Base-by-base conservation (phyloP, 2,329 filamentous ascomycete species). In the Cordyceps fumosorosea region DNA sequence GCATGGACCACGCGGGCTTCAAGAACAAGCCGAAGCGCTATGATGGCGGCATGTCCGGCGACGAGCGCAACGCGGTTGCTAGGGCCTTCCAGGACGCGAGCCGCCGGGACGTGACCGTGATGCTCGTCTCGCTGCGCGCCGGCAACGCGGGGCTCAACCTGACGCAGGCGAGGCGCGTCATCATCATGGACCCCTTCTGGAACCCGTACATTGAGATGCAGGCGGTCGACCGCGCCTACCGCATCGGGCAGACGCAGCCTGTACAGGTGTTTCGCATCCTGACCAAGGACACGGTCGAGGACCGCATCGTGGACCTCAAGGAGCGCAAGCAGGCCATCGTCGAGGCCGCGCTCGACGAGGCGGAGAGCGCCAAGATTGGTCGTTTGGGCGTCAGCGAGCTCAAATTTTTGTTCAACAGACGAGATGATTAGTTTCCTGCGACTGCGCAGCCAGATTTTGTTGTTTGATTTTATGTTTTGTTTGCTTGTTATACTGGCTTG, bases 121-220 rank as follows among this genome's bases (percentile, higher is more conserved):
- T 97, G 78, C 86, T 96, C 1, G 91, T 92, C 1, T 93, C 89
- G 67, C 78, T 96, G 50, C 84, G 85, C 14, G 92, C 95, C 3
- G 93, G 90, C 73, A 90, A 89, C 63, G 87, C 92, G 0, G 93
- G 93, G 1, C 82, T 97, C 52, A 97, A 97, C 70, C 81, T 97
- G 24, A 90, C 89, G 45, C 85, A 86, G 20, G 93, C 92, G 0
- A 91, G 87, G 1, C 88, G 91, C 65, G 90, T 96, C 67, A 91
- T 97, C 73, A 89, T 96, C 66, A 86, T 96, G 70, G 92, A 96
- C 71, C 92, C 92, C 0, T 96, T 96, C 77, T 96, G 91, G 91
- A 97, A 96, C 66, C 93, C 92, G 0, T 96, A 89, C 71, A 89
- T 96, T 55, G 93, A 96, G 75, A 91, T 92, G 74, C 93, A 97